Percentiles rank a stretch among this genome's conserved stretches.
Conservation (phyloP, 345 rosid species). For the Laguncularia racemosa region DNA sequence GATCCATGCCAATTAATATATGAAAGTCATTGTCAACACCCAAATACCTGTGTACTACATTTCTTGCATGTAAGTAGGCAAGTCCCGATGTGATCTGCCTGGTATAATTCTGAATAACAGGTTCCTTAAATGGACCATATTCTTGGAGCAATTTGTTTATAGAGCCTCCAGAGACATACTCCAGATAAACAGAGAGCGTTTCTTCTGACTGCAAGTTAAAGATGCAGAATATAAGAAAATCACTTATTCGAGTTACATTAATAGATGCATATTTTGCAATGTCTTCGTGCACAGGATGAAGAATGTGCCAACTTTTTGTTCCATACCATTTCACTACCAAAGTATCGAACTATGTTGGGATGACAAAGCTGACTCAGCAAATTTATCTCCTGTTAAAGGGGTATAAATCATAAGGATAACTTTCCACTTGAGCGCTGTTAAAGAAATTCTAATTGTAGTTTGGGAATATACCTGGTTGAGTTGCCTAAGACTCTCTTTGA, state of each 20-base stretch:
- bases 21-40: not conserved
- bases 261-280: too few relatives aligned
- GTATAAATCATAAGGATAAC: not conserved
- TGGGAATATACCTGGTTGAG: slow-evolving; percentile 63
- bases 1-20: not conserved
- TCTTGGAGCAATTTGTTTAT: slow-evolving; percentile 91
- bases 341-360: slow-evolving; percentile 83
- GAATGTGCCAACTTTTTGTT: not conserved
- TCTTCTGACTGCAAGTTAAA: slow-evolving; percentile 60
- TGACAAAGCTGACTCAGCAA: slow-evolving; percentile 83
- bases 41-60: slow-evolving; percentile 85
- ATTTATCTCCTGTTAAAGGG: slow-evolving; percentile 73
- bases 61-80: slow-evolving; percentile 82
- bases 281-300: too few relatives aligned
- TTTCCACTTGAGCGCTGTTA: too few relatives aligned
- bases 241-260: not conserved
- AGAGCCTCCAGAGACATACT: slow-evolving; percentile 94
- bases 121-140: slow-evolving; percentile 86
- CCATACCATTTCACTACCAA: slow-evolving; percentile 93
- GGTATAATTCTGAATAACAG: slow-evolving; percentile 87
- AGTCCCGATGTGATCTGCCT: slow-evolving; percentile 87
- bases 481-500: slow-evolving; percentile 85
- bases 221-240: slow-evolving; percentile 14
- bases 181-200: slow-evolving; percentile 88
- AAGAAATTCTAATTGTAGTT: not conserved